phyloP scores from a whole-genome alignment of 2,329 filamentous ascomycete species.

The Xylaria sp. region DNA sequence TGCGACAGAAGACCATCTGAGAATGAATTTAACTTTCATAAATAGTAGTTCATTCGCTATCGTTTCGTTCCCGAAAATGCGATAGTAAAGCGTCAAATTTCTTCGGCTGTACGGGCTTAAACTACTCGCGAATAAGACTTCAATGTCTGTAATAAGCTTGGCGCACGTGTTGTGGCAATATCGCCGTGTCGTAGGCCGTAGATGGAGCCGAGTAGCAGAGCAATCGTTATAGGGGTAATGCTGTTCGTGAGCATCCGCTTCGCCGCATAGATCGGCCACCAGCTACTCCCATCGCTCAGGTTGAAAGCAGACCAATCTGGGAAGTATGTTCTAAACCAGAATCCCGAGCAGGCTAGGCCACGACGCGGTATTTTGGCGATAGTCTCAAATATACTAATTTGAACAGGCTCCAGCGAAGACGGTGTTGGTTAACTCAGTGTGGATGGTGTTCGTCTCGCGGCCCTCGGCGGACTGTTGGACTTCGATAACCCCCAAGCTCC shows the following conservation, averaged over 20 bases:
- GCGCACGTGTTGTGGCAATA: neutral
- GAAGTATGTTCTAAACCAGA: slow-evolving; percentile 48
- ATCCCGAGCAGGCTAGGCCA: slow-evolving; percentile 50
- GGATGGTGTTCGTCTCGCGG: slow-evolving; percentile 47
- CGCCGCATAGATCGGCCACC: neutral
- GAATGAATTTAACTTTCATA: neutral
- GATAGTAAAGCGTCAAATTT: neutral
- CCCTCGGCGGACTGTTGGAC: slow-evolving; percentile 52
- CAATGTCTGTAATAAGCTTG: neutral
- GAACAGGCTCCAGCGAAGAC: slow-evolving; percentile 54
- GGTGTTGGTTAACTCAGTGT: slow-evolving; percentile 48
- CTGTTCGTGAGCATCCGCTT: neutral
- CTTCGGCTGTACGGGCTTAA: neutral
- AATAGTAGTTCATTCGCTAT: neutral
- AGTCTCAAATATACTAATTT: slow-evolving; percentile 56
- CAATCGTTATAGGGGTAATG: neutral
- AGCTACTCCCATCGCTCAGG: slow-evolving; percentile 9
- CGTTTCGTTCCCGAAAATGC: neutral
- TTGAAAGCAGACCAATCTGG: slow-evolving; percentile 41
- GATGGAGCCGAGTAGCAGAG: neutral
- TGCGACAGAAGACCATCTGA: too few relatives aligned
- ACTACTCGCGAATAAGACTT: neutral
- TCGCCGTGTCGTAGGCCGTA: neutral
- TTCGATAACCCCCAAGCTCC: slow-evolving; percentile 46
- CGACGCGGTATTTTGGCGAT: slow-evolving; percentile 53